These are phyloP conservation scores for Plantago coronopus DNA, from an alignment of 305 asterid genomes.

Conservation along the genomic window DNA sequence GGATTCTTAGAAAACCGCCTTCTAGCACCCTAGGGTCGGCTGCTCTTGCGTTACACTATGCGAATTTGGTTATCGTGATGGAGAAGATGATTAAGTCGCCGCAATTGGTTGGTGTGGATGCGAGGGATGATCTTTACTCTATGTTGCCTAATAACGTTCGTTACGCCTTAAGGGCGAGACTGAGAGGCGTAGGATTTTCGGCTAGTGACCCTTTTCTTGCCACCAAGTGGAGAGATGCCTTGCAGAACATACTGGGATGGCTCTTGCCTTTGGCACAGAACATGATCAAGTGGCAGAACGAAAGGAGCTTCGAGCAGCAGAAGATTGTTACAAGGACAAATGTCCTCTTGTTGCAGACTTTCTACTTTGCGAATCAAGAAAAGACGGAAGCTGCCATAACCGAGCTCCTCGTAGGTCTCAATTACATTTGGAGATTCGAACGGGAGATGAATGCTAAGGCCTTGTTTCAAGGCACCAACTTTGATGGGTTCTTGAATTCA, in stretches of 20 bases:
- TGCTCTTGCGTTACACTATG: slow-evolving; percentile 75
- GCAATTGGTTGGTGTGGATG: slow-evolving; percentile 73
- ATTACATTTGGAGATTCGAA: slow-evolving; percentile 92
- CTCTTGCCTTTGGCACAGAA: slow-evolving; percentile 86
- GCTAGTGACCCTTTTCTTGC: slow-evolving; percentile 78
- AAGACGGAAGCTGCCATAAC: slow-evolving; percentile 97
- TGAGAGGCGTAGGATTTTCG: slow-evolving; percentile 72
- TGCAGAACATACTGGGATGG: slow-evolving; percentile 81
- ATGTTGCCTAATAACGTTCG: slow-evolving; percentile 71
- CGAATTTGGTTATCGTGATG: slow-evolving; percentile 73
- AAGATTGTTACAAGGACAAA: slow-evolving; percentile 52
- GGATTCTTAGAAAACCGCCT: slow-evolving; percentile 57
- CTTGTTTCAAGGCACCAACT: slow-evolving; percentile 46
- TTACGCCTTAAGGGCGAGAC: slow-evolving; percentile 45
- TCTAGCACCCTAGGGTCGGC: slow-evolving; percentile 63
- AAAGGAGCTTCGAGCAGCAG: slow-evolving; percentile 86
- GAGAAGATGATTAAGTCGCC: slow-evolving; percentile 93
- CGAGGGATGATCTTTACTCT: slow-evolving; percentile 79
- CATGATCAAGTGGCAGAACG: slow-evolving; percentile 96
- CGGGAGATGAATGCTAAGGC: slow-evolving; percentile 86
- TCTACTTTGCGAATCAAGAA: slow-evolving; percentile 69
- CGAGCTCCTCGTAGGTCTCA: slow-evolving; percentile 86
- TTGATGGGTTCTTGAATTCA: slow-evolving; percentile 37
- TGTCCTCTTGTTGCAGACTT: slow-evolving; percentile 65
- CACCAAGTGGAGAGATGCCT: slow-evolving; percentile 79